phyloP scores from a whole-genome alignment of 805 yeast genomes.

The Candida odintsovae region DNA sequence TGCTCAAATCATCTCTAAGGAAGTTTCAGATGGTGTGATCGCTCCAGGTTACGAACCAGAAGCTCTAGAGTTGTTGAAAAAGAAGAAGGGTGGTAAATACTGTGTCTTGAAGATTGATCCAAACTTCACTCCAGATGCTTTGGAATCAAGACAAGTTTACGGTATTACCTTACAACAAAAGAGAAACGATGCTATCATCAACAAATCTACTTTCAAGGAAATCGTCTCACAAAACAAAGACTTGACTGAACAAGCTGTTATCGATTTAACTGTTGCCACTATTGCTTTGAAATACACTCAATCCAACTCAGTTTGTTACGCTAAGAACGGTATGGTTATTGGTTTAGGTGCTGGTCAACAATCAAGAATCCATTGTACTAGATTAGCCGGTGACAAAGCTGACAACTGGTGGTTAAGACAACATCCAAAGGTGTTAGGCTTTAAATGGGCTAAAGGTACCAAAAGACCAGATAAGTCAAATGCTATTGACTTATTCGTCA shows the following conservation, averaged over 20 bases:
- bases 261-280: conserved; percentile 95
- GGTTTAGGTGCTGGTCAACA: conserved; percentile 99
- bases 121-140: conserved; percentile 71
- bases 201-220: conserved; percentile 84
- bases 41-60: conserved; percentile 96
- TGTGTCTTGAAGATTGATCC: conserved; percentile 96
- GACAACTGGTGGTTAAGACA: conserved; percentile 99
- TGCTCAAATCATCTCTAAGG: conserved; percentile 94
- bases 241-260: conserved; percentile 84
- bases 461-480: conserved; percentile 98
- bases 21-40: conserved; percentile 97
- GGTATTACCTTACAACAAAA: conserved; percentile 95
- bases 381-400: conserved; percentile 99
- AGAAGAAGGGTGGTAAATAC: conserved; percentile 97
- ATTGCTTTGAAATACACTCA: conserved; percentile 97
- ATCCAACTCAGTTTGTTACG: conserved; percentile 97
- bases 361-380: conserved; percentile 97
- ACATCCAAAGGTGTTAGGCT: conserved; percentile 87
- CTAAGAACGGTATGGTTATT: conserved; percentile 98
- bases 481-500: conserved; percentile 91
- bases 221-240: conserved; percentile 82
- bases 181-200: conserved; percentile 96
- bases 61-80: conserved; percentile 81
- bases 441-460: conserved; percentile 97
- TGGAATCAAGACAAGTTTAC: conserved; percentile 92